Conservation (phyloP, 768 basidiomycete genomes). For the Rhizopogon vulgaris region DNA sequence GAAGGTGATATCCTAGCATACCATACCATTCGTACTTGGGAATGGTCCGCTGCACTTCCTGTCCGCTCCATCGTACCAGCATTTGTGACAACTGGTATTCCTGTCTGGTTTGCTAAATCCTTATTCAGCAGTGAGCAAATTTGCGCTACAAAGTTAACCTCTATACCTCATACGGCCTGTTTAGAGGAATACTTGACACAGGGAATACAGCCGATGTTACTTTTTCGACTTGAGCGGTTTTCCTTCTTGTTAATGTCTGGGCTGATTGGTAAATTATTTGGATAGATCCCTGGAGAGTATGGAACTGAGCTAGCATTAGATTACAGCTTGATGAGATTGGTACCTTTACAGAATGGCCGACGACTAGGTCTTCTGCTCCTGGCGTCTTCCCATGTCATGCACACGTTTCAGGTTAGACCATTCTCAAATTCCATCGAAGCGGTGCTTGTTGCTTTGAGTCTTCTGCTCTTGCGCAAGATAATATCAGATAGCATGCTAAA, state of each 20-base stretch:
- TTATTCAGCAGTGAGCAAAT: slow-evolving; percentile 18
- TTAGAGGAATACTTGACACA: slow-evolving; percentile 8
- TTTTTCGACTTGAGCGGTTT: slow-evolving; percentile 27
- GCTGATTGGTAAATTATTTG: slow-evolving; percentile 23
- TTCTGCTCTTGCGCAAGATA: slow-evolving; percentile 20
- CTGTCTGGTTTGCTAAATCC: slow-evolving; percentile 15
- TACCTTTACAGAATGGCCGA: slow-evolving; percentile 12
- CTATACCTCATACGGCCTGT: slow-evolving; percentile 2
- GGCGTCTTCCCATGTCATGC: slow-evolving; percentile 30
- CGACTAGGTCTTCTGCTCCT: slow-evolving; percentile 22
- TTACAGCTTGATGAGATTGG: slow-evolving; percentile 16
- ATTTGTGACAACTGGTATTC: slow-evolving; percentile 28
- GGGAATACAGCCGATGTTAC: slow-evolving; percentile 5
- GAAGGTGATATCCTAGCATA: slow-evolving; percentile 24
- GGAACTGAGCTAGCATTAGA: slow-evolving; percentile 14
- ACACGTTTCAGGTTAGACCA: slow-evolving; percentile 33
- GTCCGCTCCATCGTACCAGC: slow-evolving; percentile 29
- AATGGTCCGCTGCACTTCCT: slow-evolving; percentile 30
- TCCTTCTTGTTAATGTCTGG: slow-evolving; percentile 26
- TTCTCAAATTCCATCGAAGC: slow-evolving; percentile 36
- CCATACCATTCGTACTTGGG: slow-evolving; percentile 28
- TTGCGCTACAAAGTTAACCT: not conserved
- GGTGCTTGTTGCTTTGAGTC: slow-evolving; percentile 22
- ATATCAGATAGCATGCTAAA: not conserved
- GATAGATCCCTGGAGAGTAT: not conserved